Evolutionary conservation across 2,329 filamentous ascomycete species (phyloP), one percentile per base, ranked within the genome.

Genomic region (Diaporthe helianthi): DNA sequence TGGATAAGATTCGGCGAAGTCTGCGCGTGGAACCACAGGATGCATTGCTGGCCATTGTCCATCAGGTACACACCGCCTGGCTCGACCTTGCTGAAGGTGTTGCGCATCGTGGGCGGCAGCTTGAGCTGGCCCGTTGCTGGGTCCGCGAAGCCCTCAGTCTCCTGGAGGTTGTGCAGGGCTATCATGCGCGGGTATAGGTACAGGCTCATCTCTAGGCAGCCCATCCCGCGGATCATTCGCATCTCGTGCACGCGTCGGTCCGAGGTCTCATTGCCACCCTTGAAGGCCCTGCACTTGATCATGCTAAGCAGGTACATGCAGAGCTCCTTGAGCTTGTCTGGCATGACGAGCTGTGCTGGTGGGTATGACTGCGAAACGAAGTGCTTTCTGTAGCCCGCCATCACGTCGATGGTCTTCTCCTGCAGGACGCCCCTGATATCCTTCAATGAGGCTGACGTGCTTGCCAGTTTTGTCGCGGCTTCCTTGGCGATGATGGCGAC

Each of bases 171-270:
- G 84, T 99, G 96, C 61, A 99, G 82, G 5, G 96, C 89, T 71
- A 98, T 91, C 81, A 99, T 97, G 67, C 94, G 91, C 24, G 96
- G 96, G 79, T 99, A 99, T 60, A 99, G 90, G 79, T 98, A 98
- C 44, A 98, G 84, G 31, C 93, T 93, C 52, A 98, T 84, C 78
- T 98, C 96, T 24, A 90, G 86, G 26, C 92, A 88, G 38, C 94
- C 94, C 88, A 98, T 97, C 17, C 91, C 90, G 69, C 93, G 92
- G 71, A 99, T 87, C 87, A 97, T 90, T 65, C 95, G 90, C 85
- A 97, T 90, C 77, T 98, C 95, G 76, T 98, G 92, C 17, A 97
- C 91, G 72, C 96, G 88, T 72, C 96, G 90, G 79, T 99, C 96
- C 12, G 93, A 93, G 44, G 93, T 92, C 80, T 99, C 96, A 73